Percentiles rank a stretch among this genome's conserved stretches.
These are phyloP conservation scores for Aristolochia fimbriata DNA, from an alignment of 164 flowering plant species.

Conservation along the genomic window DNA sequence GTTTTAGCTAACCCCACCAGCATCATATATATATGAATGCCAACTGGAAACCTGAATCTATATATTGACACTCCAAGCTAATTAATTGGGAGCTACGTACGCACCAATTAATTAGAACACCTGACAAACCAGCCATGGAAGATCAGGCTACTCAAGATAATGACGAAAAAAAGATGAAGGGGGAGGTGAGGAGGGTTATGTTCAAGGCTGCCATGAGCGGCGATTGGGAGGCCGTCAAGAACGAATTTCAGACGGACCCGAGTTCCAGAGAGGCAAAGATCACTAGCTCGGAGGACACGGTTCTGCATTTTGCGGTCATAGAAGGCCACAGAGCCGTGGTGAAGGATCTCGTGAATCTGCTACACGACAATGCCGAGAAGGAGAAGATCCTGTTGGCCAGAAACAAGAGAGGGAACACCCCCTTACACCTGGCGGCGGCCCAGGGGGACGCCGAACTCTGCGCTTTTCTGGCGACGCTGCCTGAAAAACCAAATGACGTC, in stretches of 20 bases:
- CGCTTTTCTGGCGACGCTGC: constrained; percentile 4
- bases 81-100: no score
- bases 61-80: no score
- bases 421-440: constrained; percentile 17
- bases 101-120: no score
- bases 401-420: constrained; percentile 15
- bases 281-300: not conserved
- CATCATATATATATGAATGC: no score
- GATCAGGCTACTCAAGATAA: no score
- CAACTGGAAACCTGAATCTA: no score
- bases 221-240: not conserved
- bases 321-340: not conserved
- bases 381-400: not conserved
- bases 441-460: constrained; percentile 12
- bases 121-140: no score
- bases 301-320: constrained; percentile 1
- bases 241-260: not conserved
- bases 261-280: not conserved
- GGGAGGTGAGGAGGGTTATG: not conserved
- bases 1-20: no score
- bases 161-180: no score
- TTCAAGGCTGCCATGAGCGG: not conserved
- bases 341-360: not conserved
- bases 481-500: no score
- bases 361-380: not conserved